Conservation (phyloP, 1,284 basidiomycete genomes). For the Malassezia slooffiae region DNA sequence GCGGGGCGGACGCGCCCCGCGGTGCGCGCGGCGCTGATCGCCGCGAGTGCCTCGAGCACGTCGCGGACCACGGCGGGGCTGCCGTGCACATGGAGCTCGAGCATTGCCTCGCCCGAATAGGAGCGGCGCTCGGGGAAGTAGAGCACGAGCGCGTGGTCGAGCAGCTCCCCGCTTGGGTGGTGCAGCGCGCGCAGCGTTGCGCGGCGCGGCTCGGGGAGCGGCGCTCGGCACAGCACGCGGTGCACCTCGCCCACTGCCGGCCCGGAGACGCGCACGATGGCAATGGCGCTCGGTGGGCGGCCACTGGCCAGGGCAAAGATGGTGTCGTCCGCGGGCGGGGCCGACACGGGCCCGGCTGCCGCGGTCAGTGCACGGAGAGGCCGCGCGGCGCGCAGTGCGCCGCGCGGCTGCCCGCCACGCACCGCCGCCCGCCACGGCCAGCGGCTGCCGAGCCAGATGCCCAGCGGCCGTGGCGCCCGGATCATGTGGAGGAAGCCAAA, state of each 20-base stretch:
- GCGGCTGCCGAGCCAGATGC: no score
- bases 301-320: slow-evolving; percentile 79
- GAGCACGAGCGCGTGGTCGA: slow-evolving; percentile 66
- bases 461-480: no score
- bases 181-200: slow-evolving; percentile 61
- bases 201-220: slow-evolving; percentile 54
- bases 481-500: no score
- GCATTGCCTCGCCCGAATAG: slow-evolving; percentile 68
- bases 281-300: slow-evolving; percentile 67
- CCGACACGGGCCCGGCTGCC: no score
- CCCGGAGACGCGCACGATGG: slow-evolving; percentile 69
- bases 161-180: slow-evolving; percentile 56
- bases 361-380: no score
- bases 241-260: slow-evolving; percentile 58
- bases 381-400: no score
- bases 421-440: no score
- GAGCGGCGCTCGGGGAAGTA: slow-evolving; percentile 66
- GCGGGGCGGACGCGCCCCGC: slow-evolving; percentile 53
- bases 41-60: slow-evolving; percentile 57
- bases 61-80: slow-evolving; percentile 65
- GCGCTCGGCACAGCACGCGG: slow-evolving; percentile 51
- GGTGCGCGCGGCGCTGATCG: slow-evolving; percentile 51
- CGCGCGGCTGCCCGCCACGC: no score
- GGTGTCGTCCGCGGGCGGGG: slow-evolving; percentile 48
- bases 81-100: slow-evolving; percentile 81